Evolutionary conservation across 2,329 filamentous ascomycete genomes (phyloP), one percentile per base, ranked within the genome.

Genomic region (Botrytis medusae): DNA sequence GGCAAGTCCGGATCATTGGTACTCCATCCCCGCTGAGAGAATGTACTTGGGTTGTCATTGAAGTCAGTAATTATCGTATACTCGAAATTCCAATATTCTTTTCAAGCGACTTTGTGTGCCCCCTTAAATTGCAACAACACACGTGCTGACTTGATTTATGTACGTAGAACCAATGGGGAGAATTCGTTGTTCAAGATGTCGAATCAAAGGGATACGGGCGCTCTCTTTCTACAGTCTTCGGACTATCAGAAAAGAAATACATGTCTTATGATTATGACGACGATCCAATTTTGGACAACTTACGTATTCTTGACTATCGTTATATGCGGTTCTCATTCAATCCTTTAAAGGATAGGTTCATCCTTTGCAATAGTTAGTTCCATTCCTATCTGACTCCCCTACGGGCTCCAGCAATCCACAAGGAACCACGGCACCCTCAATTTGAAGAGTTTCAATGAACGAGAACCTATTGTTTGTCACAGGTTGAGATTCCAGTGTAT

Each of bases 301-400:
- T 99, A 29, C 90, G 92, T 40, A 92, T 91, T 71, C 85, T 99
- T 73, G 93, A 97, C 79, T 99, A 98, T 82, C 91, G 96, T 77
- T 98, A 99, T 80, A 92, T 99, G 75, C 92, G 94, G 68, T 94
- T 99, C 79, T 95, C 92, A 80, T 98, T 93, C 80, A 93, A 99
- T 79, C 94, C 95, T 1, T 80, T 93, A 20, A 92, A 93, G 79
- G 96, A 98, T 83, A 96, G 92, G 82, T 98, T 98, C 77, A 85
- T 95, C 42, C 86, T 97, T 5, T 93, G 91, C 74, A 95, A 90
- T 79, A 93, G 93, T 73, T 48, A 72, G 71, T 60, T 25, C 16
- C 34, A n/a, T 68, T 40, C 54, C 40, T n/a, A 68, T 68, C 20
- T 37, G 12, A 14, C 18, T 29, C 2, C 34, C 22, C 37, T 25